Conservation (phyloP, 257 asterid genomes). For the Ehretia macrophylla region DNA sequence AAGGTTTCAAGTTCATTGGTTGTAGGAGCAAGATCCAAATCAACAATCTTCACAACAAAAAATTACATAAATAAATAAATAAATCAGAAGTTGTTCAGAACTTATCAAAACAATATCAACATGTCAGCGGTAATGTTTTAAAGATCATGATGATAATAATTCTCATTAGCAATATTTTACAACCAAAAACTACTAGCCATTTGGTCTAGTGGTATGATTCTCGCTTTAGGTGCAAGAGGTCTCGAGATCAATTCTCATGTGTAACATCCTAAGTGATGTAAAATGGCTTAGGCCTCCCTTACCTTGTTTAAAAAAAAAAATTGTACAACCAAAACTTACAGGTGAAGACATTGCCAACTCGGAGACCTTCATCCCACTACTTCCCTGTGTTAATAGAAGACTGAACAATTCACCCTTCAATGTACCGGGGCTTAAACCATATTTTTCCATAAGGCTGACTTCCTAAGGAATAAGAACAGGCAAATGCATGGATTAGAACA, state of each 20-base stretch:
- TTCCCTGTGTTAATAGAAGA: constrained; percentile 64
- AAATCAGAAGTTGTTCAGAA: constrained; percentile 12
- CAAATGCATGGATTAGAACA: constrained; percentile 6
- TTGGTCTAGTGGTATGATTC: too few species aligned
- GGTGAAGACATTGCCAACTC: constrained; percentile 70
- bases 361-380: constrained; percentile 67
- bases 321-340: constrained; percentile 46
- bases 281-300: too few species aligned
- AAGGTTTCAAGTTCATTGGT: constrained; percentile 50
- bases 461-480: constrained; percentile 46
- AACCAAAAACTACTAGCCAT: too few species aligned
- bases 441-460: constrained; percentile 67
- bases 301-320: too few species aligned
- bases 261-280: too few species aligned
- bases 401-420: constrained; percentile 82
- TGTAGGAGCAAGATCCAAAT: constrained; percentile 54
- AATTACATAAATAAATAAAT: constrained; percentile 4
- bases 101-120: constrained; percentile 12
- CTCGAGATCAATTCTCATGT: too few species aligned
- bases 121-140: constrained; percentile 7
- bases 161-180: too few species aligned
- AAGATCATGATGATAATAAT: constrained; percentile 1
- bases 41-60: constrained; percentile 56
- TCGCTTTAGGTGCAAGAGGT: too few species aligned
- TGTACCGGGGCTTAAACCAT: constrained; percentile 74